phyloP scores from a whole-genome alignment of 2,329 filamentous ascomycete species.

The Xylariaceae sp. region DNA sequence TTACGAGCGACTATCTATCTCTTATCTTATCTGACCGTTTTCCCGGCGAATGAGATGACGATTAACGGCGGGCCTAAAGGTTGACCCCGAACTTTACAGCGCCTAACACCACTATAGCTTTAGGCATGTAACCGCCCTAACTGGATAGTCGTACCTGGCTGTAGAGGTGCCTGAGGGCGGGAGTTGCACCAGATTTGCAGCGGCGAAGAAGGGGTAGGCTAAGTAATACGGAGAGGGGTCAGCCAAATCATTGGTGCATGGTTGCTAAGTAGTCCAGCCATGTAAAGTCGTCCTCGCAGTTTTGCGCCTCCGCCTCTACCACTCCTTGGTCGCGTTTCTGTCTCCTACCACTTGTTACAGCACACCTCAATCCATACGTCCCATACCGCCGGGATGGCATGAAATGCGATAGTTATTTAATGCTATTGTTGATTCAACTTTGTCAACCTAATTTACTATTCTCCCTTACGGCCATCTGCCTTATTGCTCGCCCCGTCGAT shows the following conservation, averaged over 20 bases:
- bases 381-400: constrained; percentile 29
- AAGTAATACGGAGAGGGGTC: constrained; percentile 18
- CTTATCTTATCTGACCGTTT: not conserved
- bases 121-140: no score
- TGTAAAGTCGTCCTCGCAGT: constrained; percentile 18
- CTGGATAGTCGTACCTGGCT: no score
- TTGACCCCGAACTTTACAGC: not conserved
- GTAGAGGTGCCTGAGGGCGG: no score
- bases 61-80: not conserved
- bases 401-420: constrained; percentile 21
- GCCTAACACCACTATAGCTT: no score
- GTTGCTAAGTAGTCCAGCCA: constrained; percentile 6
- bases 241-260: constrained; percentile 8
- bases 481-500: constrained; percentile 3
- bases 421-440: constrained; percentile 24
- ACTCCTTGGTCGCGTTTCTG: constrained; percentile 18
- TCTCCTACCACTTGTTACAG: constrained; percentile 15
- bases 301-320: constrained; percentile 28
- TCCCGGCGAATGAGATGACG: not conserved
- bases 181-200: not conserved
- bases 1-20: not conserved
- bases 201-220: constrained; percentile 9
- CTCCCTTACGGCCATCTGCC: constrained; percentile 4
- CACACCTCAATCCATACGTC: constrained; percentile 18
- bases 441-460: constrained; percentile 21